These are phyloP conservation scores for Leucocoprinus sp. DNA, from an alignment of 768 basidiomycete genomes.

Conservation along the genomic window DNA sequence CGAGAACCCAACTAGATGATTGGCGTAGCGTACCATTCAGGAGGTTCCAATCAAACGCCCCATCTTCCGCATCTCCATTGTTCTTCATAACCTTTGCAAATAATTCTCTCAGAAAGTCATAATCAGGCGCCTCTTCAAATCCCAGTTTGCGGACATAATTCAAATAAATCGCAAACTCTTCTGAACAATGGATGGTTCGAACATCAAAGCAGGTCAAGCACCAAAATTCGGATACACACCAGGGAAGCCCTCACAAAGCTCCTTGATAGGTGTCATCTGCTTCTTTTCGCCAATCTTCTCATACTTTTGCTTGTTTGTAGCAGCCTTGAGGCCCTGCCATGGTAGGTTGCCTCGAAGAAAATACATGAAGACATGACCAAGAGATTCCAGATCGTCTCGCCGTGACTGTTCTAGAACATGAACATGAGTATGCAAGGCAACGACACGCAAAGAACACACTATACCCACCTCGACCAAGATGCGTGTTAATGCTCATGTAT, in stretches of 20 bases:
- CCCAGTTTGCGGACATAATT: conserved; percentile 99
- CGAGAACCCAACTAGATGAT: conserved; percentile 1
- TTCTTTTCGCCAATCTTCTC: conserved; percentile 99
- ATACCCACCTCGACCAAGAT: conserved; percentile 81
- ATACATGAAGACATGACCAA: conserved; percentile 99
- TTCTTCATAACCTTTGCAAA: conserved; percentile 93
- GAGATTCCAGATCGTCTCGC: conserved; percentile 95
- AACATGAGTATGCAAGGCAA: neutral
- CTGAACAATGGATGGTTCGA: conserved; percentile 33
- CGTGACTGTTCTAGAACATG: conserved; percentile 67
- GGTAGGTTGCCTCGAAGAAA: conserved; percentile 94
- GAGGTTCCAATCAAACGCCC: conserved; percentile 93
- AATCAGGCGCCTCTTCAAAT: conserved; percentile 98
- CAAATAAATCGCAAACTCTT: conserved; percentile 97
- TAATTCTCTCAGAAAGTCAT: conserved; percentile 93
- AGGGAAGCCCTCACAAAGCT: conserved; percentile 92
- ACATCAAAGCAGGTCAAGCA: conserved; percentile 4
- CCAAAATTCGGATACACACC: conserved; percentile 38
- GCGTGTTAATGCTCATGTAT: conserved; percentile 99
- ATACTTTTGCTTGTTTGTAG: conserved; percentile 99
- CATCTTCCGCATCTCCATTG: conserved; percentile 86
- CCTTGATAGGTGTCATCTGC: conserved; percentile 96
- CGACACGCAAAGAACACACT: conserved; percentile 7
- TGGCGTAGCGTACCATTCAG: conserved; percentile 55
- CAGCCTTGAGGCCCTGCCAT: conserved; percentile 99